Percentiles rank a stretch among this genome's conserved stretches.
Evolutionary conservation across 106 monocot species (phyloP).

Genomic region (Platanthera zijinensis): DNA sequence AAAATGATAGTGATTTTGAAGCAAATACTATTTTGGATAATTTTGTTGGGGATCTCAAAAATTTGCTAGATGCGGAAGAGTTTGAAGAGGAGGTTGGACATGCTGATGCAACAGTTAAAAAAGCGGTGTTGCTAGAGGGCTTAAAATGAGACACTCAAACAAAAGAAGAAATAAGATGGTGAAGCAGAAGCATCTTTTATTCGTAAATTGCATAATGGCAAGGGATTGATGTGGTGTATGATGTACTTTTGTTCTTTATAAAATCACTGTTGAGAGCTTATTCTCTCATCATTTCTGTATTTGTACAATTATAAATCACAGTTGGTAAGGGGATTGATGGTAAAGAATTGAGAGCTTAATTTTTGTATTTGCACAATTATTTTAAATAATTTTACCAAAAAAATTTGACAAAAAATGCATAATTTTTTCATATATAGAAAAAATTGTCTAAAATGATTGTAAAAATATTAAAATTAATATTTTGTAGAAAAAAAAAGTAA

Average conservation of each 20-base stretch:
- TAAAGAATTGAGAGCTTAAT: no score
- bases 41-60: constrained; percentile 98
- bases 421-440: no score
- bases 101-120: constrained; percentile 39
- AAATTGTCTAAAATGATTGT: no score
- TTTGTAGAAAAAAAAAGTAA: no score
- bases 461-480: no score
- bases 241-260: neutral
- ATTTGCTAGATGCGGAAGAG: constrained; percentile 95
- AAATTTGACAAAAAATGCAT: no score
- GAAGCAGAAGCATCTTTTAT: constrained; percentile 60
- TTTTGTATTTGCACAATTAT: no score
- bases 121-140: constrained; percentile 60
- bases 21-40: no score
- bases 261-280: neutral
- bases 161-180: constrained; percentile 89
- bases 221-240: neutral
- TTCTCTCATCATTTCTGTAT: neutral
- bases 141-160: constrained; percentile 90
- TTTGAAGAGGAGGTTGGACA: constrained; percentile 66
- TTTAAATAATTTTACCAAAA: no score
- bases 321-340: no score
- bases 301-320: no score
- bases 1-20: constrained; percentile 72
- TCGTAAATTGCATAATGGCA: constrained; percentile 71